These are phyloP conservation scores for Coniochaeta sp. DNA, from an alignment of 2,329 filamentous ascomycete species.

Conservation along the genomic window DNA sequence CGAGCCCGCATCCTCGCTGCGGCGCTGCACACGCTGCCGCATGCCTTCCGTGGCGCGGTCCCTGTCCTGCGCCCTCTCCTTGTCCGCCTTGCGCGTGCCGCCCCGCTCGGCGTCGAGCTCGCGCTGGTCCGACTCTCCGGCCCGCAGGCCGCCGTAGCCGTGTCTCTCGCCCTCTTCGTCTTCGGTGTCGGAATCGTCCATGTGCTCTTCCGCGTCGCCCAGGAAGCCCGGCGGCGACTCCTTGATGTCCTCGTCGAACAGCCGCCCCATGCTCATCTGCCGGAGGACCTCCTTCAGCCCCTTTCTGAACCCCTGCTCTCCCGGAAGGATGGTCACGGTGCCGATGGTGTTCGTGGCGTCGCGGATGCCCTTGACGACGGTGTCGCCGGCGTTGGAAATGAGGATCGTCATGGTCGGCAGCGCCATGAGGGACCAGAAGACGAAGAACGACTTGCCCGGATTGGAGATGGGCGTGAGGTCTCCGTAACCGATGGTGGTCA, in stretches of 20 bases:
- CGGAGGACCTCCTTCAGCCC: constrained; percentile 36
- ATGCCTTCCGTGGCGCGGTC: not conserved
- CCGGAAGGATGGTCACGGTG: constrained; percentile 53
- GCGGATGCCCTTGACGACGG: constrained; percentile 58
- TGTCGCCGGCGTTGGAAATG: constrained; percentile 77
- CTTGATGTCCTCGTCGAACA: constrained; percentile 31
- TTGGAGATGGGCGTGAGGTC: constrained; percentile 72
- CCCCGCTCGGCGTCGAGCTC: constrained; percentile 8
- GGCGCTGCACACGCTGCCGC: not conserved
- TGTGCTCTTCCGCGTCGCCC: constrained; percentile 22
- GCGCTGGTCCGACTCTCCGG: constrained; percentile 20
- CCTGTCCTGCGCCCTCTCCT: not conserved
- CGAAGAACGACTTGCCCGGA: constrained; percentile 75
- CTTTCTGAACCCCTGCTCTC: constrained; percentile 39
- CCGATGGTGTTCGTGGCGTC: constrained; percentile 50
- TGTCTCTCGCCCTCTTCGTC: constrained; percentile 7
- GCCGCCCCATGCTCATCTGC: constrained; percentile 32
- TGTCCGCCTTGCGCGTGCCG: constrained; percentile 3
- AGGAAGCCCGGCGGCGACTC: constrained; percentile 33
- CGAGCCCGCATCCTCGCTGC: not conserved
- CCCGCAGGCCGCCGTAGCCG: constrained; percentile 2
- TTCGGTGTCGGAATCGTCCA: constrained; percentile 13
- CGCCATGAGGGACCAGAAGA: constrained; percentile 85
- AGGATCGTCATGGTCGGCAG: constrained; percentile 85
- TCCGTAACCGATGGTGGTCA: constrained; percentile 84